Evolutionary conservation across 768 basidiomycete genomes (phyloP).

Genomic region (Phanerochaete sordida): DNA sequence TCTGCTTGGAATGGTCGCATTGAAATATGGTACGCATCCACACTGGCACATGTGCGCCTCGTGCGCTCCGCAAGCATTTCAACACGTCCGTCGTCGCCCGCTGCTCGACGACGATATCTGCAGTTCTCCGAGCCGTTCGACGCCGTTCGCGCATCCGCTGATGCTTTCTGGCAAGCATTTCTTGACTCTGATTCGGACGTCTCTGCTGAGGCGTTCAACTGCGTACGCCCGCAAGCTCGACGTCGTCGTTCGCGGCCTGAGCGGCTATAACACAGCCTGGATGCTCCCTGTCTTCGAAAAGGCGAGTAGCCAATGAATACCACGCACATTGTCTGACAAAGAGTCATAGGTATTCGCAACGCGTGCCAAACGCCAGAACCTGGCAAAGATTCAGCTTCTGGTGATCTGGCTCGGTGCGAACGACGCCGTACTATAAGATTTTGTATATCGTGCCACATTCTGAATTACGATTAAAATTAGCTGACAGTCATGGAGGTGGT

Average conservation of each 20-base stretch:
- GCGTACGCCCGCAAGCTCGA: slow-evolving; percentile 79
- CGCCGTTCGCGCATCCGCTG: slow-evolving; percentile 58
- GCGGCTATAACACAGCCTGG: slow-evolving; percentile 89
- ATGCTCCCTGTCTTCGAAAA: slow-evolving; percentile 73
- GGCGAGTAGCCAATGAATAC: slow-evolving; percentile 63
- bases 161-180: slow-evolving; percentile 50
- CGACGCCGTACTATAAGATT: slow-evolving; percentile 75
- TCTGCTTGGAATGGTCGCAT: no score
- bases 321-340: background rate
- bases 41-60: no score
- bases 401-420: slow-evolving; percentile 37
- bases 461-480: no score
- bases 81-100: no score
- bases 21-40: no score
- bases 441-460: no score
- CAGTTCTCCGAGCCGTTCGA: no score
- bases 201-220: slow-evolving; percentile 37
- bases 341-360: slow-evolving; percentile 58
- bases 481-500: no score
- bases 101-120: no score
- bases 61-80: no score
- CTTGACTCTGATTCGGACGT: background rate
- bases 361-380: slow-evolving; percentile 32
- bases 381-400: slow-evolving; percentile 14
- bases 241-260: slow-evolving; percentile 79